Evolutionary conservation across 2,329 filamentous ascomycete species (phyloP).

Genomic region (Alternaria tenuissima): DNA sequence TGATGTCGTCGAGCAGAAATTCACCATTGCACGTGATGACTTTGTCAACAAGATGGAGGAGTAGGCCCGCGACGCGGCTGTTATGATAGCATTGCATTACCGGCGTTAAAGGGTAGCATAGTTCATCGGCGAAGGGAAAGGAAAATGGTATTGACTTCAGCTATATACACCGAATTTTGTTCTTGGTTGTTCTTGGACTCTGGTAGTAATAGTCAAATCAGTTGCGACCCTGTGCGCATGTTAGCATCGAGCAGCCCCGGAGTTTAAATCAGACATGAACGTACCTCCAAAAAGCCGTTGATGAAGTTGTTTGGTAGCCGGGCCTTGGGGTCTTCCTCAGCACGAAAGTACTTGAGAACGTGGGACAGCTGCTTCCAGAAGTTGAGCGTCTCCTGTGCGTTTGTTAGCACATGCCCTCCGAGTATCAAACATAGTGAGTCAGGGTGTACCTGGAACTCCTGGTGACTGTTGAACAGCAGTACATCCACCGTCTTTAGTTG

Average conservation of each 20-base stretch:
- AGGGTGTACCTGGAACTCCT: constrained; percentile 83
- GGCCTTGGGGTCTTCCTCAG: constrained; percentile 79
- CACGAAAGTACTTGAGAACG: constrained; percentile 95
- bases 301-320: constrained; percentile 90
- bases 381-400: constrained; percentile 88
- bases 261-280: constrained; percentile 31
- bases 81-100: constrained; percentile 35
- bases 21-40: constrained; percentile 71
- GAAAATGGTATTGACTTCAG: constrained; percentile 48
- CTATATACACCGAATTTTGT: constrained; percentile 44
- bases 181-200: constrained; percentile 19
- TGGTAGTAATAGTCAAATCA: constrained; percentile 26
- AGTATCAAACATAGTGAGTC: neutral
- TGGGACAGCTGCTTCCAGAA: constrained; percentile 98
- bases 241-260: constrained; percentile 7
- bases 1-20: constrained; percentile 93
- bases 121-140: constrained; percentile 38
- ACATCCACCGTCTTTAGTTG: constrained; percentile 90
- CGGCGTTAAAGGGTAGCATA: constrained; percentile 42
- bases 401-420: constrained; percentile 2
- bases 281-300: constrained; percentile 90
- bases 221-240: constrained; percentile 48
- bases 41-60: constrained; percentile 58
- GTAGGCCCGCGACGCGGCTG: constrained; percentile 9
- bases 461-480: constrained; percentile 86